Conservation (phyloP, 2,329 filamentous ascomycete genomes). For the Ophiostoma ulmi region DNA sequence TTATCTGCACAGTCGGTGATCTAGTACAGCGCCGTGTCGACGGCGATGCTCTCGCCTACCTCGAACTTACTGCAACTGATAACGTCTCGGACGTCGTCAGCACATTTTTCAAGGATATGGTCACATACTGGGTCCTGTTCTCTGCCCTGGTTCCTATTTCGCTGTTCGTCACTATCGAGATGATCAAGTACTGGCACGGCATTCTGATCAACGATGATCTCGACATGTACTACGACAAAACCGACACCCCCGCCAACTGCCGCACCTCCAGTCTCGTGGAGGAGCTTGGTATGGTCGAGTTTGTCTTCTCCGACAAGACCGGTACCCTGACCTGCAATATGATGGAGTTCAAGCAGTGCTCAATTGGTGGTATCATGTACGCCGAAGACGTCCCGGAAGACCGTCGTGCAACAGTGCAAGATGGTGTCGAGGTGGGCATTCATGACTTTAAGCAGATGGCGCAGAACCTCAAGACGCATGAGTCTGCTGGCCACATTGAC, state of each 20-base stretch:
- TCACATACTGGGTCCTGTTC: constrained; percentile 98
- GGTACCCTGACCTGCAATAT: constrained; percentile 87
- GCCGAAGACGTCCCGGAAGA: constrained; percentile 90
- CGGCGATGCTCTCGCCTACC: constrained; percentile 62
- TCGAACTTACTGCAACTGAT: constrained; percentile 60
- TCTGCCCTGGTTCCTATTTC: constrained; percentile 96
- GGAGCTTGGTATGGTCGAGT: constrained; percentile 96
- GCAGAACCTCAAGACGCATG: constrained; percentile 58
- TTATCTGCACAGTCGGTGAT: constrained; percentile 88
- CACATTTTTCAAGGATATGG: constrained; percentile 88
- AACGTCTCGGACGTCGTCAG: constrained; percentile 54
- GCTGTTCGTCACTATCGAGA: constrained; percentile 92
- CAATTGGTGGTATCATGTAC: constrained; percentile 90
- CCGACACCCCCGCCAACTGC: constrained; percentile 91
- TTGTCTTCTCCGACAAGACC: constrained; percentile 95
- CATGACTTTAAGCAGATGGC: constrained; percentile 75
- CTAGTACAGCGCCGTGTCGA: constrained; percentile 68
- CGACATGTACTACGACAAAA: constrained; percentile 96
- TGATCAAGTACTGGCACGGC: constrained; percentile 98
- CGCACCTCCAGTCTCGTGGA: constrained; percentile 94
- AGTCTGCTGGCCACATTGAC: constrained; percentile 52
- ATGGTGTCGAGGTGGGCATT: constrained; percentile 71
- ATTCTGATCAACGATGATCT: constrained; percentile 96
- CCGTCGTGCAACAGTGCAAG: constrained; percentile 69
- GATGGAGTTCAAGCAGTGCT: constrained; percentile 96